These are phyloP conservation scores for Caryopteris hybrid DNA, from an alignment of 305 asterid species.

Conservation along the genomic window DNA sequence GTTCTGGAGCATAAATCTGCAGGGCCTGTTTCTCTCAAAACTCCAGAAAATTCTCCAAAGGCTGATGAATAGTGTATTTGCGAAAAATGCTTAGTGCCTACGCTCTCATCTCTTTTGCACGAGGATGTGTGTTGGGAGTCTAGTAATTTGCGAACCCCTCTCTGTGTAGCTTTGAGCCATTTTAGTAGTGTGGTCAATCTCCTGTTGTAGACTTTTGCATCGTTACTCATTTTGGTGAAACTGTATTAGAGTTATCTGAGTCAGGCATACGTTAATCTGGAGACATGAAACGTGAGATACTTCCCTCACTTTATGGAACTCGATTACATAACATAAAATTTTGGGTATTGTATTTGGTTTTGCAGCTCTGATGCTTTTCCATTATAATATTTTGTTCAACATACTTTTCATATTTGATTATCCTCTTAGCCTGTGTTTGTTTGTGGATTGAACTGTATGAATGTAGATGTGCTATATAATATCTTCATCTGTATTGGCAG, in stretches of 20 bases:
- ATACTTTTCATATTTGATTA: too few species aligned
- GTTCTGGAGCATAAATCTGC: slow-evolving; percentile 51
- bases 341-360: neutral
- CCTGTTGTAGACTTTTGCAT: slow-evolving; percentile 10
- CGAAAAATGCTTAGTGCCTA: neutral
- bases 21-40: slow-evolving; percentile 31
- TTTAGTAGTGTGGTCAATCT: slow-evolving; percentile 18
- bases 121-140: neutral
- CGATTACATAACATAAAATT: slow-evolving; percentile 3
- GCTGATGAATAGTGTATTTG: slow-evolving; percentile 34
- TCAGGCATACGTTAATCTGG: slow-evolving; percentile 16
- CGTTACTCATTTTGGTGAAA: neutral
- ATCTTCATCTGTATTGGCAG: too few species aligned
- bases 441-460: too few species aligned
- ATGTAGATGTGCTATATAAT: too few species aligned
- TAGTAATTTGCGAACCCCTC: neutral
- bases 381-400: too few species aligned
- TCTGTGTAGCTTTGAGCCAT: neutral
- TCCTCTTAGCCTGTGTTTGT: too few species aligned
- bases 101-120: neutral
- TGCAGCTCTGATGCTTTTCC: too few species aligned
- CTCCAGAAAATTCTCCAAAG: slow-evolving; percentile 85
- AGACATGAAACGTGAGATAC: slow-evolving; percentile 12
- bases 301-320: neutral
- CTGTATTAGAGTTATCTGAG: slow-evolving; percentile 16